Evolutionary conservation across 805 yeast species (phyloP).

Genomic region (Debaryomyces maramus): DNA sequence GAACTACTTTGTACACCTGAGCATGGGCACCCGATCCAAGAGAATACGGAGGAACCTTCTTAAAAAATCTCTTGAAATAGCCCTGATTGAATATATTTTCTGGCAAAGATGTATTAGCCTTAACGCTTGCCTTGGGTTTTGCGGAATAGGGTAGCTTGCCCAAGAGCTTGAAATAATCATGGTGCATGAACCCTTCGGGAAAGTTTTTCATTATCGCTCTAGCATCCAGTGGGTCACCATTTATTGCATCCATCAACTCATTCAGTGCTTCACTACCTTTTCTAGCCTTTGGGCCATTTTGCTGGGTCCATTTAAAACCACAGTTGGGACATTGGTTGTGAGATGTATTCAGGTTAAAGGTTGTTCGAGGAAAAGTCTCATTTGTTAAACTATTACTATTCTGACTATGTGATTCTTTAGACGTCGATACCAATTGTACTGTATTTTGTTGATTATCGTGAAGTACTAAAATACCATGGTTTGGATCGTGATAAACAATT

Average conservation of each 20-base stretch:
- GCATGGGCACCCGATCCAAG: constrained; percentile 87
- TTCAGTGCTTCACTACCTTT: background rate
- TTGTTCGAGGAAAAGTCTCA: background rate
- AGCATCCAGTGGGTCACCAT: background rate
- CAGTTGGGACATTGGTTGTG: constrained; percentile 28
- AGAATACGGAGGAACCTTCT: constrained; percentile 47
- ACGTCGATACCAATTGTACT: constrained; percentile 24
- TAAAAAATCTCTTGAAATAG: constrained; percentile 73
- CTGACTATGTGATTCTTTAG: background rate
- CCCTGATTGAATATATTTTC: constrained; percentile 73
- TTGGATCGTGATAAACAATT: constrained; percentile 37
- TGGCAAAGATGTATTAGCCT: constrained; percentile 34
- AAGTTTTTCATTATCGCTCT: constrained; percentile 3
- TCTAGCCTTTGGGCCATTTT: constrained; percentile 2
- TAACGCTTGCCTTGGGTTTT: background rate
- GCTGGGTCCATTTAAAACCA: constrained; percentile 28
- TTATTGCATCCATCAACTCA: constrained; percentile 1
- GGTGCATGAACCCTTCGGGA: constrained; percentile 28
- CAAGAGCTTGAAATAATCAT: constrained; percentile 37
- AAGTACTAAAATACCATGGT: constrained; percentile 32
- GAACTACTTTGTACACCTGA: constrained; percentile 80
- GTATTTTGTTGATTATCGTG: constrained; percentile 34
- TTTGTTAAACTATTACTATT: background rate
- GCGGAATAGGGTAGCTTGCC: constrained; percentile 22
- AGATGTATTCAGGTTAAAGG: background rate